Conservation (phyloP, 208 protist genomes). For the Acanthamoeba sp. region DNA sequence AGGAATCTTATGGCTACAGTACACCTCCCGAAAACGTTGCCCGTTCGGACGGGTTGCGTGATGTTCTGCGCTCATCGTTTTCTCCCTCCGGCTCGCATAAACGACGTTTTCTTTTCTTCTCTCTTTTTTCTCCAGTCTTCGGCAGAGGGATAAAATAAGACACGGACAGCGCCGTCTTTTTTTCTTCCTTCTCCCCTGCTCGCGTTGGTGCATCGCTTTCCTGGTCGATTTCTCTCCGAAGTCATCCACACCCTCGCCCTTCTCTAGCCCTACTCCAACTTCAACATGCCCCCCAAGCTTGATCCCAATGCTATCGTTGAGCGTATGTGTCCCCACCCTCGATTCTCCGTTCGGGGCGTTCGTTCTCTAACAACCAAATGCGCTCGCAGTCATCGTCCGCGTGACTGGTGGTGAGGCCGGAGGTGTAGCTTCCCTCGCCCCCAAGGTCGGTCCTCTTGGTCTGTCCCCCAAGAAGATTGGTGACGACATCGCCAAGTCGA, state of each 20-base stretch:
- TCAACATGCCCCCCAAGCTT: slow-evolving; percentile 98
- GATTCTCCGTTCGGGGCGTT: background rate
- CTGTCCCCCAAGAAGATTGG: slow-evolving; percentile 99
- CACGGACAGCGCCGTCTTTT: no score
- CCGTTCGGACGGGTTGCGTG: no score
- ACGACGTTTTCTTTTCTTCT: no score
- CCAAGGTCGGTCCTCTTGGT: slow-evolving; percentile 99
- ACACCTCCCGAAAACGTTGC: no score
- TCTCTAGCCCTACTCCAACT: background rate
- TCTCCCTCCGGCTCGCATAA: no score
- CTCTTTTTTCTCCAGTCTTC: no score
- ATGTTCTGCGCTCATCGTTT: no score
- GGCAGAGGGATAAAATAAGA: no score
- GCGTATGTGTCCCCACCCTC: slow-evolving; percentile 80
- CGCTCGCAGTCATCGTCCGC: slow-evolving; percentile 95
- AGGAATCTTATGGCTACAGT: no score
- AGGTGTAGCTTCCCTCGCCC: slow-evolving; percentile 97
- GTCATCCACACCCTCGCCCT: slow-evolving; percentile 69
- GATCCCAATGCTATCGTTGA: slow-evolving; percentile 96
- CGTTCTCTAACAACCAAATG: slow-evolving; percentile 16
- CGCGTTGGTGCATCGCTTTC: slow-evolving; percentile 64
- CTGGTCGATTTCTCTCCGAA: slow-evolving; percentile 66
- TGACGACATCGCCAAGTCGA: slow-evolving; percentile 99
- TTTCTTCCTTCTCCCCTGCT: slow-evolving; percentile 22
- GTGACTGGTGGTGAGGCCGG: slow-evolving; percentile 98